Evolutionary conservation across 192 early-diverging fungal species (phyloP).

Genomic region (Gryganskiella cystojenkinii): DNA sequence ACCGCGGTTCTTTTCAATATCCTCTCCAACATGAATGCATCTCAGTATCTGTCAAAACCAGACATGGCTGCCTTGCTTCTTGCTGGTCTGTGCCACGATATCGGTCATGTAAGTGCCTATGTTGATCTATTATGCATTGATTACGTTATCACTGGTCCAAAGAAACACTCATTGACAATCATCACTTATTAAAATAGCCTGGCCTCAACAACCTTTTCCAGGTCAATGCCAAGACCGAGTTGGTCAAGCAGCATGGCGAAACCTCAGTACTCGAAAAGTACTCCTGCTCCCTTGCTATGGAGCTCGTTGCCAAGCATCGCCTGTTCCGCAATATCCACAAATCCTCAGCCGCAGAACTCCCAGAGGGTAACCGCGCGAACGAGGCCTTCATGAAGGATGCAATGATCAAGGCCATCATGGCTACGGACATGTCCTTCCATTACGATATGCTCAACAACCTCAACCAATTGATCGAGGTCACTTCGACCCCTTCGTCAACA

Average conservation of each 20-base stretch:
- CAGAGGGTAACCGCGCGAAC: constrained; percentile 61
- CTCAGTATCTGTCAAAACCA: constrained; percentile 70
- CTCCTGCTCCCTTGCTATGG: constrained; percentile 80
- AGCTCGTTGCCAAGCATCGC: constrained; percentile 79
- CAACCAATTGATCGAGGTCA: constrained; percentile 54
- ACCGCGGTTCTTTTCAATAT: constrained; percentile 85
- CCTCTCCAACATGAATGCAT: constrained; percentile 73
- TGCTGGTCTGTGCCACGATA: constrained; percentile 91
- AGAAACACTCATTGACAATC: neutral
- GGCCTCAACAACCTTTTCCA: constrained; percentile 94
- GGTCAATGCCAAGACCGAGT: constrained; percentile 83
- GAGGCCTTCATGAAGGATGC: constrained; percentile 55
- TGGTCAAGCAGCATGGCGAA: constrained; percentile 80
- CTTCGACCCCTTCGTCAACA: constrained; percentile 26
- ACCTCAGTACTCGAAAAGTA: constrained; percentile 88
- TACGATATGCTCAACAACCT: constrained; percentile 74
- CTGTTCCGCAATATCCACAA: constrained; percentile 69
- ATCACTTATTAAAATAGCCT: constrained; percentile 64
- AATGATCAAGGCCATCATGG: constrained; percentile 81
- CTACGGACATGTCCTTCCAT: constrained; percentile 94
- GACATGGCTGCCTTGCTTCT: constrained; percentile 84
- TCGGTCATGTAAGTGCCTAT: constrained; percentile 74
- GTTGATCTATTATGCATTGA: neutral
- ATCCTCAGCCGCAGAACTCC: constrained; percentile 45
- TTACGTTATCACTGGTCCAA: neutral